Evolutionary conservation across 352 stramenopile genomes (phyloP).

Genomic region (Phytophthora brassicae): DNA sequence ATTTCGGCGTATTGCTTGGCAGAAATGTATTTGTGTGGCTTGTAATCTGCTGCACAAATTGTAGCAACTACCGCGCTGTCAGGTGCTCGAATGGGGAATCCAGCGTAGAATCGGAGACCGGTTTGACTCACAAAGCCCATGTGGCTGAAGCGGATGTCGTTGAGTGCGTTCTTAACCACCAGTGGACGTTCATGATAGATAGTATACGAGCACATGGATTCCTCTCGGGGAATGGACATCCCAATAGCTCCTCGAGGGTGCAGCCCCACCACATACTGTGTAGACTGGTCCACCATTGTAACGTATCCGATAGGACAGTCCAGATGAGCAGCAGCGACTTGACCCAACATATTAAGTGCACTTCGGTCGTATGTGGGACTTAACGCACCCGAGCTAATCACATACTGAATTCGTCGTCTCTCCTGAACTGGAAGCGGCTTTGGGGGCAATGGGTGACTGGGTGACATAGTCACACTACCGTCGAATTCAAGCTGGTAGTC

Average conservation of each 20-base stretch:
- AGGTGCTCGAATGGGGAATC: slow-evolving; percentile 56
- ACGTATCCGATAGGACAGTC: slow-evolving; percentile 64
- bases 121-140: slow-evolving; percentile 52
- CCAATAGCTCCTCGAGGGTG: slow-evolving; percentile 29
- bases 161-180: slow-evolving; percentile 59
- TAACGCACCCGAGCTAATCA: slow-evolving; percentile 45
- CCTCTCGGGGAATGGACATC: slow-evolving; percentile 42
- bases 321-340: slow-evolving; percentile 49
- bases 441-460: slow-evolving; percentile 45
- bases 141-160: slow-evolving; percentile 66
- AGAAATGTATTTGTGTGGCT: slow-evolving; percentile 62
- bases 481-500: slow-evolving; percentile 60
- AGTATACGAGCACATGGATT: slow-evolving; percentile 64
- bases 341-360: slow-evolving; percentile 52
- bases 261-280: slow-evolving; percentile 50
- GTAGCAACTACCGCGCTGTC: slow-evolving; percentile 56
- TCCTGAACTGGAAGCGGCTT: slow-evolving; percentile 41
- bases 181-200: slow-evolving; percentile 63
- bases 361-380: slow-evolving; percentile 47
- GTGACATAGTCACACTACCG: slow-evolving; percentile 40
- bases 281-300: slow-evolving; percentile 56
- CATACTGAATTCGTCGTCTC: slow-evolving; percentile 38
- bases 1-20: slow-evolving; percentile 79
- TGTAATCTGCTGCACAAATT: slow-evolving; percentile 54
- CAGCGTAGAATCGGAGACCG: slow-evolving; percentile 67